A percentile compares a stretch with the other conserved stretches of the same genome.
phyloP scores from a whole-genome alignment of 495 filamentous ascomycete species.

The Baudoinia panamericana region DNA sequence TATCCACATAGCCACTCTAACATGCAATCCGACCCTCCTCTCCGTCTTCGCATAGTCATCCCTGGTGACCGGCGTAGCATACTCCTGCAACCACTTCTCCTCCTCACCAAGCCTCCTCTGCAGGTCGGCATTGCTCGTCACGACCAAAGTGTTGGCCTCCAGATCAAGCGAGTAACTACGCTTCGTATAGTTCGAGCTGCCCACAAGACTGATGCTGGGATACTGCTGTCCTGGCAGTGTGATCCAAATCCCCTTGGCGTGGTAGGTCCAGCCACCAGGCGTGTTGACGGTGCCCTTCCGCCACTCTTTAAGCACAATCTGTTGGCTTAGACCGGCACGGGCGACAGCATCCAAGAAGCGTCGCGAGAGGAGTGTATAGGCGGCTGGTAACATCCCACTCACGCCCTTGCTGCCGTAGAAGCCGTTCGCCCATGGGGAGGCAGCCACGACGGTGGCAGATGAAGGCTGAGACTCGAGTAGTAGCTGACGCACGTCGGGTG shows the following conservation, averaged over 20 bases:
- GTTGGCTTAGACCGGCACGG: conserved; percentile 40
- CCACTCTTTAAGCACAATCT: conserved; percentile 80
- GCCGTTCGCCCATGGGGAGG: conserved; percentile 88
- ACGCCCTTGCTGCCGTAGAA: conserved; percentile 85
- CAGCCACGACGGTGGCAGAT: conserved; percentile 73
- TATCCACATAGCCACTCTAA: conserved; percentile 84
- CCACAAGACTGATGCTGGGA: conserved; percentile 71
- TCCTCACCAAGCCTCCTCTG: conserved; percentile 64
- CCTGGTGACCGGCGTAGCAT: conserved; percentile 49
- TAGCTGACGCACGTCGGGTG: conserved; percentile 62
- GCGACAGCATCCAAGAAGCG: conserved; percentile 65
- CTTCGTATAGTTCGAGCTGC: conserved; percentile 92
- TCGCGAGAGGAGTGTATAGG: conserved; percentile 76
- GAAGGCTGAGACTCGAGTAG: conserved; percentile 55
- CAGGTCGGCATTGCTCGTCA: conserved; percentile 63
- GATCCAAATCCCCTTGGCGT: conserved; percentile 94
- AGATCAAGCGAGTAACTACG: conserved; percentile 83
- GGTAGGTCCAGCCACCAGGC: conserved; percentile 86
- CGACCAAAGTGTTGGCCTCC: conserved; percentile 71
- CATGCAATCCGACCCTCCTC: conserved; percentile 69
- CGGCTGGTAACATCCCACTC: conserved; percentile 76
- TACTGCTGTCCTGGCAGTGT: conserved; percentile 42
- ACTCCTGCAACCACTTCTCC: conserved; percentile 60
- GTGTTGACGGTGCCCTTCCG: conserved; percentile 64
- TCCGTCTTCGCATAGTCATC: conserved; percentile 70